Evolutionary conservation across 2,329 filamentous ascomycete genomes (phyloP).

Genomic region (Trichoderma arundinaceum): DNA sequence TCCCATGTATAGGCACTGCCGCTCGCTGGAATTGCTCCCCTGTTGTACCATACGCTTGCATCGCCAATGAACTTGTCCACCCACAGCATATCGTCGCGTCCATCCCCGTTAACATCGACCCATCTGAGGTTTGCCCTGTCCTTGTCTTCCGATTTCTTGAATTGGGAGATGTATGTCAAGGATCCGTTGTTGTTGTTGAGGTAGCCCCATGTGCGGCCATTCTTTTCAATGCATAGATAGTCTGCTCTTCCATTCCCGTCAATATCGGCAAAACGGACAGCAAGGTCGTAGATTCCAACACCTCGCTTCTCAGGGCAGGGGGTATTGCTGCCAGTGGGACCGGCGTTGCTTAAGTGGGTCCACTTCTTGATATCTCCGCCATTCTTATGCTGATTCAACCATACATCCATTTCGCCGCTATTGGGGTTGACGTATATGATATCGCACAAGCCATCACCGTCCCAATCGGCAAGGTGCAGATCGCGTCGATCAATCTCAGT

Average conservation of each 20-base stretch:
- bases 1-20: too few relatives aligned
- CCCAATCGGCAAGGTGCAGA: background rate
- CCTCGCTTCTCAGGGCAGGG: background rate
- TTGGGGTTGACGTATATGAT: background rate
- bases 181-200: background rate
- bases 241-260: background rate
- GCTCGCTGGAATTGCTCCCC: background rate
- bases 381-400: background rate
- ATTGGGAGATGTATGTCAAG: background rate
- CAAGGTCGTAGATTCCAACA: background rate
- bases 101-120: background rate
- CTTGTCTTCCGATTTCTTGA: background rate
- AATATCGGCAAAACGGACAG: background rate
- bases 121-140: background rate
- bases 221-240: background rate
- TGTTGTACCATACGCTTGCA: conserved; percentile 10
- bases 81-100: background rate
- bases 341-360: background rate
- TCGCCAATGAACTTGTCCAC: background rate
- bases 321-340: background rate
- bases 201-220: background rate
- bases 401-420: background rate
- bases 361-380: background rate
- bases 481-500: background rate
- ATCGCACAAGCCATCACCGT: background rate